Evolutionary conservation across 2,329 filamentous ascomycete genomes (phyloP), one percentile per base, ranked within the genome.

Genomic region (Trichophyton equinum): DNA sequence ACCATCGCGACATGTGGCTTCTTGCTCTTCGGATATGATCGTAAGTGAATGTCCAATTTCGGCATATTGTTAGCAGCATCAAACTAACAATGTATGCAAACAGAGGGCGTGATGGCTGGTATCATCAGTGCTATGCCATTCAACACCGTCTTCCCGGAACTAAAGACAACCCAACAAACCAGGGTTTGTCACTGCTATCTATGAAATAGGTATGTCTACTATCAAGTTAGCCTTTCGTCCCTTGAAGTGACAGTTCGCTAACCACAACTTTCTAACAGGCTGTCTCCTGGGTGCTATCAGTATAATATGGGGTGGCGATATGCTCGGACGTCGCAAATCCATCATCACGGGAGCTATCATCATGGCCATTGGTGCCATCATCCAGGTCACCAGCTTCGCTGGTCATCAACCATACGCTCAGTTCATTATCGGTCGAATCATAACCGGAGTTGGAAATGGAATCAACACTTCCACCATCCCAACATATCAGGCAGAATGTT

Each of bases 1-100:
- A 78, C 79, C n/a, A 78, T 86, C 40, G 81, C 82, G 7, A 84
- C 82, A 1, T 82, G 78, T 5, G 82, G 80, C 3, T 84, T 84
- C 71, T 70, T 82, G 13, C 77, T 82, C 18, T 82, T 82, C 62
- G 80, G 79, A 49, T 82, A 82, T 65, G 79, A 82, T 62, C 80
- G 51, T 55, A 36, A 55, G 51, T 55, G 27, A 27, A 33, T 70
- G 73, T 67, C 60, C n/a, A n/a, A 4, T 11, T 18, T 47, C 4
- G 18, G 6, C 6, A 9, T n/a, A 36, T 46, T 30, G 20, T 11
- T 22, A 20, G 20, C 44, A 22, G 60, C 13, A 33, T 8, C n/a
- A 27, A 36, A 62, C 51, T 55, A 55, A 55, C 51, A 33, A 9
- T 3, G 30, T 6, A 18, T 30, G 27, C n/a, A 22, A 51, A 51